Evolutionary conservation across 2,329 filamentous ascomycete genomes (phyloP).

Genomic region (Colletotrichum chlorophyti): DNA sequence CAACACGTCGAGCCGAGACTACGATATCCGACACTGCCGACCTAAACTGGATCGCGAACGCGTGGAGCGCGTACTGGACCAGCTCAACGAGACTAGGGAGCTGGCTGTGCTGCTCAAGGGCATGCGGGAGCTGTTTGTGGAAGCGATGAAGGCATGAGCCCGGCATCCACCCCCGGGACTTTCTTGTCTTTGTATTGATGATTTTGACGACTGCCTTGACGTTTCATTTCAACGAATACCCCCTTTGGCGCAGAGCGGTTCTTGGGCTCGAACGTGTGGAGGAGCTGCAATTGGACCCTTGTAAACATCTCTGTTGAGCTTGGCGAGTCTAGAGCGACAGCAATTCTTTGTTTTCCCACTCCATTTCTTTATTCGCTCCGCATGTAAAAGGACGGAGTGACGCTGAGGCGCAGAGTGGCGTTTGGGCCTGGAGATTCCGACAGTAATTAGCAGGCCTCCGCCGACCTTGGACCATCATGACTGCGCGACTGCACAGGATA

Average conservation of each 20-base stretch:
- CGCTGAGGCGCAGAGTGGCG: neutral
- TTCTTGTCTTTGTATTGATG: neutral
- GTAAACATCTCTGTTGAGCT: neutral
- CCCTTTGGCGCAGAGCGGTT: neutral
- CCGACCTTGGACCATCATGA: too few relatives aligned
- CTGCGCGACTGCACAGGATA: too few relatives aligned
- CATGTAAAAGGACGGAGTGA: neutral
- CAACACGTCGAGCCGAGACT: conserved; percentile 80
- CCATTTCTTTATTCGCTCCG: neutral
- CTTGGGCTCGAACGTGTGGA: neutral
- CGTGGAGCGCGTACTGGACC: conserved; percentile 78
- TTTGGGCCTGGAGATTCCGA: too few relatives aligned
- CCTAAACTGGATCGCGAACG: conserved; percentile 84
- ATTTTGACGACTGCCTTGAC: conserved; percentile 17
- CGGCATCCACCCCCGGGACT: neutral
- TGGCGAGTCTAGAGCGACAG: neutral
- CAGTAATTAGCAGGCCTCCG: too few relatives aligned
- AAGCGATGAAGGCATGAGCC: conserved; percentile 62
- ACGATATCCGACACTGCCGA: conserved; percentile 80
- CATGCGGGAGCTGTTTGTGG: conserved; percentile 81
- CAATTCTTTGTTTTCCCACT: neutral
- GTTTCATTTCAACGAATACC: conserved; percentile 24
- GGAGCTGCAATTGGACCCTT: neutral
- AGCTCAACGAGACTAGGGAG: conserved; percentile 82
- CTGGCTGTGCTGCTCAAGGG: conserved; percentile 77